Conservation (phyloP, 495 filamentous ascomycete genomes). For the Annulohypoxylon maeteangense region DNA sequence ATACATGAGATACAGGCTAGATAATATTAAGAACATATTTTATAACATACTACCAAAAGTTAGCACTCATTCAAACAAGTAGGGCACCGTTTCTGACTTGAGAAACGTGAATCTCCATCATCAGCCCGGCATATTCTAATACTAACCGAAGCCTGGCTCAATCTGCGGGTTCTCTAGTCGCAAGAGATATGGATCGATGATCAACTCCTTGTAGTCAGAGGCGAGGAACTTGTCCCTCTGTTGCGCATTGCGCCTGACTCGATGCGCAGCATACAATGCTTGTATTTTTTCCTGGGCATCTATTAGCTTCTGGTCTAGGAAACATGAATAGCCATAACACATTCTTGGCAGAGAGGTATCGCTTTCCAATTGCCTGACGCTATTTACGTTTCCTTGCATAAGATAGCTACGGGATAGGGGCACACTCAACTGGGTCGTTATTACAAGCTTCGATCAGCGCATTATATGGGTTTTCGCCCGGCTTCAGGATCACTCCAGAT, state of each 20-base stretch:
- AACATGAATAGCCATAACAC: neutral
- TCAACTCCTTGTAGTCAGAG: constrained; percentile 73
- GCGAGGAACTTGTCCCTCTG: constrained; percentile 75
- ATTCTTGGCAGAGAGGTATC: neutral
- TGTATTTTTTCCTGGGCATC: constrained; percentile 71
- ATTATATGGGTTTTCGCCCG: constrained; percentile 78
- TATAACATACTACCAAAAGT: constrained; percentile 31
- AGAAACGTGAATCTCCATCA: neutral
- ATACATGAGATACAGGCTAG: neutral
- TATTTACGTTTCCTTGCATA: neutral
- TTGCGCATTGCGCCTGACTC: constrained; percentile 74
- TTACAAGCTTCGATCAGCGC: constrained; percentile 72
- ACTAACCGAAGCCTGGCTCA: constrained; percentile 67
- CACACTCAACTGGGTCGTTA: constrained; percentile 65
- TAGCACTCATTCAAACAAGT: neutral
- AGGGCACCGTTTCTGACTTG: neutral
- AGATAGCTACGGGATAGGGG: neutral
- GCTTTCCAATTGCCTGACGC: neutral
- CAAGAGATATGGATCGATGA: constrained; percentile 77
- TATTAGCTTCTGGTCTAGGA: constrained; percentile 24
- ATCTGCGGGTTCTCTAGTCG: constrained; percentile 68
- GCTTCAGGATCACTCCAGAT: constrained; percentile 60
- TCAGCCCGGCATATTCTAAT: constrained; percentile 3
- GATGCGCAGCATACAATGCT: constrained; percentile 75
- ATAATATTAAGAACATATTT: neutral